A percentile compares a stretch with the other conserved stretches of the same genome.
Evolutionary conservation across 495 filamentous ascomycete species (phyloP).

Genomic region (Sordaria brevicollis): DNA sequence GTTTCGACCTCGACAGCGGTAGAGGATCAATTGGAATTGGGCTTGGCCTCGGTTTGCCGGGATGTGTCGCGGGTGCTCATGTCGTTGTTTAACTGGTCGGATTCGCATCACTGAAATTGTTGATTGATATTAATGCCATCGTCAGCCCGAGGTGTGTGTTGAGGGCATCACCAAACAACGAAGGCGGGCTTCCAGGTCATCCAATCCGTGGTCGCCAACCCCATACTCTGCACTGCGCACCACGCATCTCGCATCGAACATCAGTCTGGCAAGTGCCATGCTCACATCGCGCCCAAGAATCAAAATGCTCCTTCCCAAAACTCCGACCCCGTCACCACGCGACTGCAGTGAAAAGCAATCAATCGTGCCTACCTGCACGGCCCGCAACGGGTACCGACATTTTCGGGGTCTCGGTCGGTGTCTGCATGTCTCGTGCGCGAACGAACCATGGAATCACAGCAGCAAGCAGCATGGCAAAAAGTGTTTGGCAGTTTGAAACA

Average conservation of each 20-base stretch:
- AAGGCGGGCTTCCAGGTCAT: neutral
- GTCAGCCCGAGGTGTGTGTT: neutral
- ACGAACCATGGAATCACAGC: too few species aligned
- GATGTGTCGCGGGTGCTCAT: too few species aligned
- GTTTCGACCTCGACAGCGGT: neutral
- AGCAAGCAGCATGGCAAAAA: neutral
- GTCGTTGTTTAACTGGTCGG: too few species aligned
- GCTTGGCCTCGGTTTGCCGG: too few species aligned
- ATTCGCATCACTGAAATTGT: neutral
- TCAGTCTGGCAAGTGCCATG: neutral
- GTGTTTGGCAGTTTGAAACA: too few species aligned
- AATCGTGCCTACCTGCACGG: neutral
- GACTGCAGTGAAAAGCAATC: too few species aligned
- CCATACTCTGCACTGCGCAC: neutral
- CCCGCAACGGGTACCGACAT: neutral
- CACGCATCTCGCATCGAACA: neutral
- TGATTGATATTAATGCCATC: neutral
- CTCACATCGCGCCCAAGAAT: neutral
- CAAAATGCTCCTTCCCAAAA: neutral
- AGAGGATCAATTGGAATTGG: too few species aligned
- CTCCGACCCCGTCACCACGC: too few species aligned
- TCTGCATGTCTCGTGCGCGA: neutral
- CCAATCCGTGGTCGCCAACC: too few species aligned
- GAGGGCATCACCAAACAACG: neutral
- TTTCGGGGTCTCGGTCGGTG: neutral